Conservation (phyloP, 1,139 yeast genomes). For the Candida anutae region DNA sequence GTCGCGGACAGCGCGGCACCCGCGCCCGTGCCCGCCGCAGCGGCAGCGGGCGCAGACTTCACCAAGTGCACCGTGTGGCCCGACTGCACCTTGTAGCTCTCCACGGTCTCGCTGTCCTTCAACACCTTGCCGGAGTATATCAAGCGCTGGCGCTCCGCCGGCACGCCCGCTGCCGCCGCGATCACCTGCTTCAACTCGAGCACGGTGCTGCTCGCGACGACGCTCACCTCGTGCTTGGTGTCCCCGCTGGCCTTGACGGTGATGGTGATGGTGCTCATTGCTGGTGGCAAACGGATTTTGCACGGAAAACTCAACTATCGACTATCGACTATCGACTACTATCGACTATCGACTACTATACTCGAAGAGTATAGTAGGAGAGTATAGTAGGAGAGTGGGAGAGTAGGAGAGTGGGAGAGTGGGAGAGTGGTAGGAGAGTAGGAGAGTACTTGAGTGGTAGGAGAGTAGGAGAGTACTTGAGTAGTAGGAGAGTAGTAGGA, state of each 20-base stretch:
- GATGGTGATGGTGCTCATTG: constrained; percentile 15
- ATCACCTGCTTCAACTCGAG: constrained; percentile 62
- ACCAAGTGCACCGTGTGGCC: constrained; percentile 90
- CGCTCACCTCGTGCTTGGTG: constrained; percentile 61
- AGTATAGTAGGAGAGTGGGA: too few relatives aligned
- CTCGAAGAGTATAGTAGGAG: too few relatives aligned
- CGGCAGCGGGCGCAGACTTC: constrained; percentile 45
- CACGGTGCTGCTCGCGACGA: constrained; percentile 50
- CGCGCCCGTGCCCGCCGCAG: constrained; percentile 14
- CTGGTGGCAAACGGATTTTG: too few relatives aligned
- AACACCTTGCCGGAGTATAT: constrained; percentile 92
- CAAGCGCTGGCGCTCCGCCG: constrained; percentile 73
- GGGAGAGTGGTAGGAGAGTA: too few relatives aligned
- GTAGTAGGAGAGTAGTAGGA: too few relatives aligned
- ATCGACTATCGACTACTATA: too few relatives aligned
- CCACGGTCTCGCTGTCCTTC: constrained; percentile 72
- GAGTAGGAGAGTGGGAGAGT: too few relatives aligned
- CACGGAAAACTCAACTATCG: too few relatives aligned
- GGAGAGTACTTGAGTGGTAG: too few relatives aligned
- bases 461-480: too few relatives aligned
- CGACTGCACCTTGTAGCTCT: constrained; percentile 67
- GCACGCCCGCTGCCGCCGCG: constrained; percentile 52
- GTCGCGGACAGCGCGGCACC: constrained; percentile 8
- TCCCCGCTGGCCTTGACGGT: constrained; percentile 62
- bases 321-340: too few relatives aligned